Percentiles rank a stretch among this genome's conserved stretches.
Conservation (phyloP, 2,329 filamentous ascomycete genomes). For the Fusarium annulatum region DNA sequence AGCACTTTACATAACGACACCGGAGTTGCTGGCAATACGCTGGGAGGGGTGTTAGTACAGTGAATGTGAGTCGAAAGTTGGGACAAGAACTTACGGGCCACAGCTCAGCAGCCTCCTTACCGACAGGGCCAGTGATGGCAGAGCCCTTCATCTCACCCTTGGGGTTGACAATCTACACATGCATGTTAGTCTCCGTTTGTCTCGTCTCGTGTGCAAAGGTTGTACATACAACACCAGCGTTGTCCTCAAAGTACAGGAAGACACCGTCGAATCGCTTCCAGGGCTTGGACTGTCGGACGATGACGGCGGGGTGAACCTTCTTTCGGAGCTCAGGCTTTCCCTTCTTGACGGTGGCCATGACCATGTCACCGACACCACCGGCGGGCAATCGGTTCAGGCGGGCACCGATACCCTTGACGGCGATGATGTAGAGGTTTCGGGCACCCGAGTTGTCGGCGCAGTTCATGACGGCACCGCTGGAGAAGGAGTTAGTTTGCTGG, state of each 20-base stretch:
- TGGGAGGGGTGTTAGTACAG: slow-evolving; percentile 55
- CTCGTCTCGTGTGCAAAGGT: neutral
- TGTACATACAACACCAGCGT: slow-evolving; percentile 92
- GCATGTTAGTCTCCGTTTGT: slow-evolving; percentile 50
- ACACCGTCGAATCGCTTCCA: slow-evolving; percentile 99
- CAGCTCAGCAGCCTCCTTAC: slow-evolving; percentile 99
- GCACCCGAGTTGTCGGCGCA: slow-evolving; percentile 99
- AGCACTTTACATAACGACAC: slow-evolving; percentile 96
- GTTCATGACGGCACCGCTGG: slow-evolving; percentile 98
- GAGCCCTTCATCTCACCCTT: slow-evolving; percentile 99
- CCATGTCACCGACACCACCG: slow-evolving; percentile 99
- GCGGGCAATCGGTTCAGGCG: slow-evolving; percentile 97
- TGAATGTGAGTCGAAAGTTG: neutral
- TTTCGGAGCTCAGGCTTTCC: slow-evolving; percentile 99
- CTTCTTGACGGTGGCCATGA: slow-evolving; percentile 99
- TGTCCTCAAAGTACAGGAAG: slow-evolving; percentile 99
- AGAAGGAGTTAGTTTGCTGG: slow-evolving; percentile 36
- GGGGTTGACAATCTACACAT: slow-evolving; percentile 93
- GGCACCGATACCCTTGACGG: slow-evolving; percentile 98
- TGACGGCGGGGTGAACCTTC: slow-evolving; percentile 99
- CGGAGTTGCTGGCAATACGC: slow-evolving; percentile 99
- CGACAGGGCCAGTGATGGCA: slow-evolving; percentile 98
- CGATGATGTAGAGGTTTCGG: slow-evolving; percentile 99
- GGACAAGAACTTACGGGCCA: slow-evolving; percentile 83
- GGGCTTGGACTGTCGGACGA: slow-evolving; percentile 98